A percentile compares a stretch with the other conserved stretches of the same genome.
phyloP scores from a whole-genome alignment of 2,329 filamentous ascomycete genomes.

The Exophiala bonariae region DNA sequence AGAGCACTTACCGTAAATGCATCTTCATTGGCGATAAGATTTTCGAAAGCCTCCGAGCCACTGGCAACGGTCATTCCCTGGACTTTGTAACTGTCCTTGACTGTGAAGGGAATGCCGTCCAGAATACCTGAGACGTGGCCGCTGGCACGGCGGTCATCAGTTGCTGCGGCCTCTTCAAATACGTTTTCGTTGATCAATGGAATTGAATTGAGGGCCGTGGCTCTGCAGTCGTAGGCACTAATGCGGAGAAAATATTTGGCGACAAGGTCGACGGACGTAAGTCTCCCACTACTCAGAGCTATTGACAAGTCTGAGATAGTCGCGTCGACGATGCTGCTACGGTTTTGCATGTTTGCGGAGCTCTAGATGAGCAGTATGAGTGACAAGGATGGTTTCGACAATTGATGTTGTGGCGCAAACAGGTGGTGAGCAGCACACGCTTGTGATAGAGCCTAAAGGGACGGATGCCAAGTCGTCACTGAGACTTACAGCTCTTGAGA shows the following conservation, averaged over 20 bases:
- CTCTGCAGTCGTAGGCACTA: conserved; percentile 46
- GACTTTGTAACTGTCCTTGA: conserved; percentile 60
- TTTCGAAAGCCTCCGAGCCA: conserved; percentile 56
- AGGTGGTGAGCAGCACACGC: too few species aligned
- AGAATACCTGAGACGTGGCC: conserved; percentile 41
- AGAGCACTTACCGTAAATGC: conserved; percentile 52
- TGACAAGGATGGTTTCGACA: too few species aligned
- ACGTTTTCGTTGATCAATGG: conserved; percentile 48
- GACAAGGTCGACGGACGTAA: conserved; percentile 49
- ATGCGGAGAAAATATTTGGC: conserved; percentile 50
- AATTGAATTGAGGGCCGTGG: conserved; percentile 47
- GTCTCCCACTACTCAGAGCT: conserved; percentile 41
- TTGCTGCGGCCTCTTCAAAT: conserved; percentile 49
- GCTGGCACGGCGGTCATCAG: conserved; percentile 45
- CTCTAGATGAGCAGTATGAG: too few species aligned
- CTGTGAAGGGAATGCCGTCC: conserved; percentile 59
- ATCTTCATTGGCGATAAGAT: conserved; percentile 53
- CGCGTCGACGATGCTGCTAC: conserved; percentile 45
- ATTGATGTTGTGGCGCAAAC: too few species aligned
- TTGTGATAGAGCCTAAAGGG: too few species aligned
- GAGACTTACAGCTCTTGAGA: too few species aligned
- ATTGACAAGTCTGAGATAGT: conserved; percentile 45
- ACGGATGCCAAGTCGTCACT: too few species aligned
- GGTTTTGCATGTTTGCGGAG: too few species aligned
- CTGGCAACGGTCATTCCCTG: conserved; percentile 54